A percentile compares a stretch with the other conserved stretches of the same genome.
Evolutionary conservation across 768 basidiomycete species (phyloP).

Genomic region (Tulasnella sp.): DNA sequence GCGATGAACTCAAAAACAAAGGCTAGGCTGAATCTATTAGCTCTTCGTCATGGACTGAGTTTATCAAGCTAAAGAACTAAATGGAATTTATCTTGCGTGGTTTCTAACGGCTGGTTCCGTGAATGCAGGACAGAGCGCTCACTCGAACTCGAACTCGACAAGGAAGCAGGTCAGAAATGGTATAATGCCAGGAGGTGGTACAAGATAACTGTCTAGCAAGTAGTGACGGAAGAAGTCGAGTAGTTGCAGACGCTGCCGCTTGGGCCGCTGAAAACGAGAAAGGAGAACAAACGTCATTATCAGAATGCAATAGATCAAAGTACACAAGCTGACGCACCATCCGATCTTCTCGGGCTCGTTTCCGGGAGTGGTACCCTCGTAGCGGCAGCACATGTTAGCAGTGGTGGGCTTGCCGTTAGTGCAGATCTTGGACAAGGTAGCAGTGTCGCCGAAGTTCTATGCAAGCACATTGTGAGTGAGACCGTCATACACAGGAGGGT

Average conservation of each 20-base stretch:
- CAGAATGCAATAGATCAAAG: neutral
- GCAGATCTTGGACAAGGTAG: slow-evolving; percentile 22
- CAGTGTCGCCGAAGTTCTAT: slow-evolving; percentile 26
- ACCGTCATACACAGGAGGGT: no score
- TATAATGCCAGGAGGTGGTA: neutral
- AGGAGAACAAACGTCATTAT: neutral
- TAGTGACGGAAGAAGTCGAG: neutral
- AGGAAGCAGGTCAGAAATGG: neutral
- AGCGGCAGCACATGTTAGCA: neutral
- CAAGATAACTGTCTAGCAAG: neutral
- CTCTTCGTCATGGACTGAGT: no score
- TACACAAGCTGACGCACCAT: neutral
- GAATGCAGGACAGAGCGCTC: no score
- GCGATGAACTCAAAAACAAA: no score
- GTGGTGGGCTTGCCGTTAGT: slow-evolving; percentile 19
- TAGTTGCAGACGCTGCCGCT: slow-evolving; percentile 14
- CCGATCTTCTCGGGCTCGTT: neutral
- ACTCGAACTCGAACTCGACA: neutral
- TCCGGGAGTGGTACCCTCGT: neutral
- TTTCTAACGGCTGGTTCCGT: no score
- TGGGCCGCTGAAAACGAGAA: neutral
- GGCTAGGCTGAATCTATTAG: no score
- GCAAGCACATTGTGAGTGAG: no score
- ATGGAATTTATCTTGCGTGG: no score
- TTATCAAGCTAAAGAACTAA: no score